Conservation (phyloP, 495 filamentous ascomycete genomes). For the Aspergillus homomorphus region DNA sequence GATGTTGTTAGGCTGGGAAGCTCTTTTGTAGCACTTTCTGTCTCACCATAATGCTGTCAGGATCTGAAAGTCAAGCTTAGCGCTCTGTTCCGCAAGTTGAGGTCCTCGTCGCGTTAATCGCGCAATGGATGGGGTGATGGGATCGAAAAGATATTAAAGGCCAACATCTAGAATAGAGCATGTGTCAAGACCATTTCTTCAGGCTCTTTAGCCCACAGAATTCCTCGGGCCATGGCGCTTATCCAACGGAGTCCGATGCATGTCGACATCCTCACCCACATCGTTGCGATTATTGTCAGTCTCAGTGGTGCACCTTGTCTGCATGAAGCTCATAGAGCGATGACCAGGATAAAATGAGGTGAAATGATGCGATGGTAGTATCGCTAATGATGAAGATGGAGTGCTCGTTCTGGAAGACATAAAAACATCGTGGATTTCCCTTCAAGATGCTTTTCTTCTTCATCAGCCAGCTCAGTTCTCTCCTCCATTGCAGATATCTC, state of each 20-base stretch:
- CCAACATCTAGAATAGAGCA: background rate
- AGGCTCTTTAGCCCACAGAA: background rate
- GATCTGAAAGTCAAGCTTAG: too few species aligned
- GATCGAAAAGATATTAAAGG: background rate
- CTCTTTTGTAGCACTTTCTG: too few species aligned
- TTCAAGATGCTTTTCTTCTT: background rate
- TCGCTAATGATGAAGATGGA: background rate
- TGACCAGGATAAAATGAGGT: background rate
- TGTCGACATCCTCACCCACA: background rate
- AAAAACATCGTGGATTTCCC: background rate
- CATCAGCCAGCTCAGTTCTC: background rate
- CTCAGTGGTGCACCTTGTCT: background rate
- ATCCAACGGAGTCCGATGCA: constrained; percentile 6
- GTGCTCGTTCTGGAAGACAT: background rate
- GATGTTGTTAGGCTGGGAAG: too few species aligned
- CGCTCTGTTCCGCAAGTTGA: background rate
- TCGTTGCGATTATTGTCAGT: background rate
- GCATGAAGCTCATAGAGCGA: background rate
- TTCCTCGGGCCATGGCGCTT: background rate
- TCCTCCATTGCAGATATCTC: background rate
- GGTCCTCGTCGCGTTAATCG: background rate
- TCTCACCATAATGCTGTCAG: too few species aligned
- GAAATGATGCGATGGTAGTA: background rate
- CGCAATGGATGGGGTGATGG: background rate
- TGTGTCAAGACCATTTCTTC: too few species aligned